phyloP scores from a whole-genome alignment of 768 basidiomycete species.

The Boletus rubroflammeus region DNA sequence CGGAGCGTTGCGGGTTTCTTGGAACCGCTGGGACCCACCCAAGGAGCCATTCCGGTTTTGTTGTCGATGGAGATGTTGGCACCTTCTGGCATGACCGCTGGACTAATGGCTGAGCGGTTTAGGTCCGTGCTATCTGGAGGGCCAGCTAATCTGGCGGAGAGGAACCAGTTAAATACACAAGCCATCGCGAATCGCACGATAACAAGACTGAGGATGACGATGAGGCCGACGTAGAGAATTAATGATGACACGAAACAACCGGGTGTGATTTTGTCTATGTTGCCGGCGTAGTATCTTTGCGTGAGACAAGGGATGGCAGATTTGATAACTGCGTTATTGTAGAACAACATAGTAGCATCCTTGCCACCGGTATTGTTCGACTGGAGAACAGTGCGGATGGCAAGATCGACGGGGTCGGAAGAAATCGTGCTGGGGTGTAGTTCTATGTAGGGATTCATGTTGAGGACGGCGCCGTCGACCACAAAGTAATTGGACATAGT shows the following conservation, averaged over 20 bases:
- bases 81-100: slow-evolving; percentile 94
- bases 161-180: slow-evolving; percentile 94
- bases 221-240: slow-evolving; percentile 85
- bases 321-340: slow-evolving; percentile 60
- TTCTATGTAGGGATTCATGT: slow-evolving; percentile 81
- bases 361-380: slow-evolving; percentile 58
- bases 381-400: slow-evolving; percentile 66
- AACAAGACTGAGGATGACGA: slow-evolving; percentile 89
- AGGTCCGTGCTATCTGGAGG: slow-evolving; percentile 71
- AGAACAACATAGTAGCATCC: slow-evolving; percentile 88
- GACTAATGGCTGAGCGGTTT: slow-evolving; percentile 82
- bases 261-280: slow-evolving; percentile 94
- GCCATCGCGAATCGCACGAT: slow-evolving; percentile 95
- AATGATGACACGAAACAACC: slow-evolving; percentile 91
- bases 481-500: slow-evolving; percentile 74
- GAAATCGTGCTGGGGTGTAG: slow-evolving; percentile 66
- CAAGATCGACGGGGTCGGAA: slow-evolving; percentile 75
- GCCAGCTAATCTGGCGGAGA: slow-evolving; percentile 77
- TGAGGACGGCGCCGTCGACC: slow-evolving; percentile 90
- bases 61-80: slow-evolving; percentile 95
- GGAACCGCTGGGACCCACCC: slow-evolving; percentile 61
- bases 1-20: slow-evolving; percentile 48
- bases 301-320: slow-evolving; percentile 75
- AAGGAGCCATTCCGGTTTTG: slow-evolving; percentile 88
- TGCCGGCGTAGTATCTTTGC: slow-evolving; percentile 86